Conservation (phyloP, 2,329 filamentous ascomycete genomes). For the Sclerotinia nivalis region DNA sequence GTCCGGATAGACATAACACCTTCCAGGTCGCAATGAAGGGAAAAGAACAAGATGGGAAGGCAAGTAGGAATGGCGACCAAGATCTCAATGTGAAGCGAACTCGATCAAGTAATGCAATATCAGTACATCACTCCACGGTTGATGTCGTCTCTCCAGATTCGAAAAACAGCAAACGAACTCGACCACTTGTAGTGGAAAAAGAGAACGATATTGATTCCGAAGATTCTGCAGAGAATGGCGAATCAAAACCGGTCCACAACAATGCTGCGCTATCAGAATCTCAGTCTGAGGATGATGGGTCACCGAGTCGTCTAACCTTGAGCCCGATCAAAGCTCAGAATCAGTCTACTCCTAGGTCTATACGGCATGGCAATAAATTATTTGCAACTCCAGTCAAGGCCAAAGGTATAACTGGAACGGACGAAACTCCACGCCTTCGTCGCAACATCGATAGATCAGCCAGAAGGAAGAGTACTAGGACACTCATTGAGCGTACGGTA, state of each 20-base stretch:
- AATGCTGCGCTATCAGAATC: neutral
- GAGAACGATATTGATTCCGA: slow-evolving; percentile 8
- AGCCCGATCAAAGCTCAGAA: slow-evolving; percentile 21
- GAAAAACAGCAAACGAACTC: neutral
- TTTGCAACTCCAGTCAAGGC: slow-evolving; percentile 39
- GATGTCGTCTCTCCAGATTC: neutral
- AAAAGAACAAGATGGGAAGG: slow-evolving; percentile 27
- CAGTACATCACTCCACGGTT: neutral
- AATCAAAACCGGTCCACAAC: neutral
- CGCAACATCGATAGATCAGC: slow-evolving; percentile 74
- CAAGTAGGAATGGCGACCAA: slow-evolving; percentile 23
- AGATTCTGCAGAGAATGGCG: slow-evolving; percentile 11
- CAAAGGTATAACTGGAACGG: slow-evolving; percentile 24
- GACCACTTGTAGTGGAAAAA: neutral
- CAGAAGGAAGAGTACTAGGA: slow-evolving; percentile 77
- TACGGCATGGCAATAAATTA: slow-evolving; percentile 32
- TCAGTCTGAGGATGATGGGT: neutral
- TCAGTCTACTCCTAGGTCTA: slow-evolving; percentile 32
- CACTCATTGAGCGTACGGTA: slow-evolving; percentile 71
- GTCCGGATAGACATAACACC: neutral
- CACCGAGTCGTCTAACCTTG: slow-evolving; percentile 7
- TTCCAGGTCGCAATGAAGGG: slow-evolving; percentile 29
- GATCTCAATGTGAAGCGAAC: slow-evolving; percentile 27
- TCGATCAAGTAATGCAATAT: slow-evolving; percentile 23
- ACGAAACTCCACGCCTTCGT: slow-evolving; percentile 36